Evolutionary conservation across 176 grass and related monocot genomes (phyloP), one percentile per base, ranked within the genome.

Genomic region (Avena sativa): DNA sequence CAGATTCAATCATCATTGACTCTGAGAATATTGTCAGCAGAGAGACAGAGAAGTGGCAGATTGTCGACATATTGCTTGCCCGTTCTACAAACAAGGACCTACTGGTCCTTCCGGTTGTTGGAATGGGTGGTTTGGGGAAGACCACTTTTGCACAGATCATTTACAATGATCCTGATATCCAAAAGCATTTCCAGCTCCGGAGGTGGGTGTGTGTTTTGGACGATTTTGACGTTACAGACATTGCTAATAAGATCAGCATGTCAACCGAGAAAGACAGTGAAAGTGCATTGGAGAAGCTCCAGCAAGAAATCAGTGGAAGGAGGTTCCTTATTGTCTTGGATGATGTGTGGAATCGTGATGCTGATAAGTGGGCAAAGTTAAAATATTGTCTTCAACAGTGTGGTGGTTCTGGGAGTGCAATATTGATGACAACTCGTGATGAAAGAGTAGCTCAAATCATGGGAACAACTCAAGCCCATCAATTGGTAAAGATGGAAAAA

Each of bases 71-170:
- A 30, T 8, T 38, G 0, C 26, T 21, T 28, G 28, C 52, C 2
- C 28, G 12, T 69, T 38, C 65, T 19, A 38, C 66, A 14, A 67
- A 8, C 5, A 9, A 28, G 10, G 38, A 74, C 30, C 14, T 86
- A 12, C 55, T 30, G 2, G 67, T 89, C 8, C 20, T 92, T 62
- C 84, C 87, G 0, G 38, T 87, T 20, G 79, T 87, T 19, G 91
- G 80, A 15, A 89, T 87, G 84, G 87, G 79, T 15, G 84, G 79
- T 8, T 6, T 89, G 6, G 91, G 91, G 2, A 92, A 89, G 58
- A 92, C 84, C 0, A 87, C 87, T 38, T 17, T 87, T 8, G 87
- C 84, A 14, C 84, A 87, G 15, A 13, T 92, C 11, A 58, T 87
- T 10, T 92, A 84, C 47, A 83, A 84, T 3, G 87, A 89, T 36